Evolutionary conservation across 257 asterid genomes (phyloP), one percentile per base, ranked within the genome.

Genomic region (Solanum chiquidenum): DNA sequence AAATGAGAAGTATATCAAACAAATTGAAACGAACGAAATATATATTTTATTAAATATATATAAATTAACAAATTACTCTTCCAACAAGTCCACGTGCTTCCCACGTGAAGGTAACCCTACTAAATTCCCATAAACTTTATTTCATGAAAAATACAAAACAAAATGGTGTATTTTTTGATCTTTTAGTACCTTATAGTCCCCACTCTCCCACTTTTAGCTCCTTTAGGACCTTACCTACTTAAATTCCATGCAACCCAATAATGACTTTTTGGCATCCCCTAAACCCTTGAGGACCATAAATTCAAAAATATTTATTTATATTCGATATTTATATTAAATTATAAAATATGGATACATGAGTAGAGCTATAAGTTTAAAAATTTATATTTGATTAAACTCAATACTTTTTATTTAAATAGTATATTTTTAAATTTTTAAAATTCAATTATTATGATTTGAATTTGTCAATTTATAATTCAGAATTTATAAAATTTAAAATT

Each of bases 41-140:
- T 58, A 3, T 52, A 52, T 52, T 52, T 16, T 58, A 8, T 58
- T 58, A 58, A 20, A 20, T 58, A n/a, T 4, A 29, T 16, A 18
- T 18, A 33, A 9, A 71, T 20, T 73, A 20, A n/a, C 8, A 74
- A 74, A 37, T 21, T 20, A 21, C 37, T 80, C 16, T 40, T n/a
- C 87, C 87, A 86, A 73, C 88, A 86, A 20, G 21, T 2, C 20
- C 88, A 40, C 88, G 92, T 90, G 92, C 84, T 76, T 74, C 84
- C 90, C 90, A 90, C 79, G 89, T 90, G 92, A 88, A 88, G 60
- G 29, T 72, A 23, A 49, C 72, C 90, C 84, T 84, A 86, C 88
- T 52, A 82, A 40, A 69, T 68, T 76, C 60, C 77, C 46, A 35
- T 20, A n/a, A 55, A 5, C 16, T 14, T 34, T 25, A 77, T 4